These are phyloP conservation scores for Phytophthora citrophthora DNA, from an alignment of 352 stramenopile species.

Conservation along the genomic window DNA sequence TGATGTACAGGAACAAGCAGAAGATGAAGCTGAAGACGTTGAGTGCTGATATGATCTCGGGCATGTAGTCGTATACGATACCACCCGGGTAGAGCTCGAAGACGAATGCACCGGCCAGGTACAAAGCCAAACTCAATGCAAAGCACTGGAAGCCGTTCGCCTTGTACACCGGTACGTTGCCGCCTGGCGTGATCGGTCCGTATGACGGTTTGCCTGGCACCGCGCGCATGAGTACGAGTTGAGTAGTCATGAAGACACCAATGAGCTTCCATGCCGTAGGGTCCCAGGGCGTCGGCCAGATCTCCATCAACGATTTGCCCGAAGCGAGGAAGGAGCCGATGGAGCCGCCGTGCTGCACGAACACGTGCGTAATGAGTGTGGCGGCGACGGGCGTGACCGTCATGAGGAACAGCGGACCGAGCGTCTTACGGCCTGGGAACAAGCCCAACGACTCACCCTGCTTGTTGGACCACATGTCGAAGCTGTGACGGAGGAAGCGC, in stretches of 20 bases:
- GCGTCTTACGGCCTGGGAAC: constrained; percentile 77
- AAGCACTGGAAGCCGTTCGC: constrained; percentile 94
- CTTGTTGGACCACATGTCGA: constrained; percentile 76
- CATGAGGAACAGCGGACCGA: constrained; percentile 92
- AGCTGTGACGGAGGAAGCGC: constrained; percentile 9
- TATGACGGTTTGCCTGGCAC: constrained; percentile 90
- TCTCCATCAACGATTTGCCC: constrained; percentile 61
- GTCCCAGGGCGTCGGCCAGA: constrained; percentile 89
- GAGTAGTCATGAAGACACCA: constrained; percentile 83
- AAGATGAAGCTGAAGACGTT: constrained; percentile 96
- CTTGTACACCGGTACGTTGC: constrained; percentile 92
- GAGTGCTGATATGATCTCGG: constrained; percentile 88
- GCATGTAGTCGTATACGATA: constrained; percentile 91
- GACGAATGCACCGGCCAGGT: constrained; percentile 60
- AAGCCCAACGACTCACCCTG: constrained; percentile 70
- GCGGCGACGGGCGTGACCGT: constrained; percentile 77
- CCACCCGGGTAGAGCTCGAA: constrained; percentile 64
- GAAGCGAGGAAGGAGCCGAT: constrained; percentile 44
- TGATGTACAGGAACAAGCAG: constrained; percentile 92
- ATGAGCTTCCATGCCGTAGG: constrained; percentile 91
- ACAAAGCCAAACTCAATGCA: constrained; percentile 84
- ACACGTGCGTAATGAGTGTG: constrained; percentile 87
- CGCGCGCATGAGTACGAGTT: constrained; percentile 91
- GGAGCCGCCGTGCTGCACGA: constrained; percentile 60
- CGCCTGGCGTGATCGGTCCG: constrained; percentile 85